phyloP scores from a whole-genome alignment of 1,284 basidiomycete species.

The Irpex lacteus region DNA sequence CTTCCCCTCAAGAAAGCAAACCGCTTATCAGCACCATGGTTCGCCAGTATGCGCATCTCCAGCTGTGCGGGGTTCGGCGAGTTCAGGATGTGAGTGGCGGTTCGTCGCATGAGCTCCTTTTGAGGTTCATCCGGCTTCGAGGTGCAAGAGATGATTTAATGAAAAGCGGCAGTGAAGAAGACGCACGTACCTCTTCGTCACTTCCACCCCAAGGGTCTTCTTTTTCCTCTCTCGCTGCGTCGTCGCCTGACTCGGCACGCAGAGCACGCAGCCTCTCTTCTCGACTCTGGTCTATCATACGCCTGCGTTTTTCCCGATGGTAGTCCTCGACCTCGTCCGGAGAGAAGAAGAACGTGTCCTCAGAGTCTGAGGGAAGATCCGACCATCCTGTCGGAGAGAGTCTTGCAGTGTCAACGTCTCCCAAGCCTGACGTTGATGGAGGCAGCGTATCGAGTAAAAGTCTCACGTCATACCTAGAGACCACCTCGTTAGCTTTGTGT shows the following conservation, averaged over 20 bases:
- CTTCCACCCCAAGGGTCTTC: constrained; percentile 63
- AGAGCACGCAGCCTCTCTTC: constrained; percentile 65
- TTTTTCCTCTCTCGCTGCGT: constrained; percentile 26
- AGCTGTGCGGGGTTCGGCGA: constrained; percentile 77
- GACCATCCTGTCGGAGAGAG: constrained; percentile 69
- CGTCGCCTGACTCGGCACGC: constrained; percentile 38
- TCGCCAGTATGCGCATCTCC: constrained; percentile 85
- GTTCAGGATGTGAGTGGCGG: constrained; percentile 61
- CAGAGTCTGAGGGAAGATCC: constrained; percentile 77
- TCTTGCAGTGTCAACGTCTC: constrained; percentile 13
- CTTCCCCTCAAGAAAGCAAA: constrained; percentile 81
- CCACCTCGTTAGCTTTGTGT: not conserved
- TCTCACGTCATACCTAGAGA: constrained; percentile 72
- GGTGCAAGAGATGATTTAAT: not conserved
- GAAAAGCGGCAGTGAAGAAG: not conserved
- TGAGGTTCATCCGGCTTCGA: constrained; percentile 66
- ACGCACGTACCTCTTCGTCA: constrained; percentile 63
- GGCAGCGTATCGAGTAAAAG: constrained; percentile 61
- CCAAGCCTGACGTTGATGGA: constrained; percentile 9
- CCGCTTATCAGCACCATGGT: constrained; percentile 66
- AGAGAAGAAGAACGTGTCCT: constrained; percentile 78
- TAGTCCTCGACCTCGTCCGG: constrained; percentile 66
- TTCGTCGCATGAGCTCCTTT: constrained; percentile 69
- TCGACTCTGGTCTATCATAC: constrained; percentile 55
- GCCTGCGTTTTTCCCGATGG: constrained; percentile 61